Evolutionary conservation across 2,329 filamentous ascomycete genomes (phyloP), one percentile per base, ranked within the genome.

Genomic region (Akanthomyces lecanii): DNA sequence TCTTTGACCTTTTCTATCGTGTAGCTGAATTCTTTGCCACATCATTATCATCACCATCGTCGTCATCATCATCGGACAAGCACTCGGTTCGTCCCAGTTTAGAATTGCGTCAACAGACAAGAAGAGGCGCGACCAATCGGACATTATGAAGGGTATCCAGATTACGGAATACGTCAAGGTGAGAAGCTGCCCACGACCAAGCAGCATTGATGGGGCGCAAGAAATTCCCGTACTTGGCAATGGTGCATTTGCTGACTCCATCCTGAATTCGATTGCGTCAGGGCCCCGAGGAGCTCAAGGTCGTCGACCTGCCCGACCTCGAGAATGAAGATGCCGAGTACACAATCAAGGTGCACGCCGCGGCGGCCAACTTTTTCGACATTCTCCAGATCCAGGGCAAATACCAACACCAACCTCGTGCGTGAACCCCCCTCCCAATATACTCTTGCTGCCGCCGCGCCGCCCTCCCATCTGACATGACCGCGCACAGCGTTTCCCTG

Each of bases 321-420:
- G 78, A 79, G 1, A 91, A 92, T 1, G 81, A 82, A 10, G 76
- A 86, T 38, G 80, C 90, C 71, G 86, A 97, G 78, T 98, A 97
- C 74, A 82, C 96, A 66, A 90, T 98, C 73, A 85, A 88, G 71
- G 90, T 98, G 70, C 90, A 92, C 76, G 91, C 94, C 53, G 85
- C 90, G 0, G 94, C 92, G 23, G 91, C 91, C 71, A 98, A 98
- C 79, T 98, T 98, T 84, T 98, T 97, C 80, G 94, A 98, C 75
- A 89, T 97, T 63, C 86, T 98, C 61, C 94, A 98, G 73, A 92
- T 97, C 72, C 89, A 92, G 72, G 94, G 94, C 63, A 96, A 96
- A 84, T 98, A 98, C 78, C 94, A 98, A 73, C 84, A 91, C 73
- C 93, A 97, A 71, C 92, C 92, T 0, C 86, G 82, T 85, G 75